Evolutionary conservation across 2,329 filamentous ascomycete genomes (phyloP), one percentile per base, ranked within the genome.

Genomic region (Diaporthe sp.): DNA sequence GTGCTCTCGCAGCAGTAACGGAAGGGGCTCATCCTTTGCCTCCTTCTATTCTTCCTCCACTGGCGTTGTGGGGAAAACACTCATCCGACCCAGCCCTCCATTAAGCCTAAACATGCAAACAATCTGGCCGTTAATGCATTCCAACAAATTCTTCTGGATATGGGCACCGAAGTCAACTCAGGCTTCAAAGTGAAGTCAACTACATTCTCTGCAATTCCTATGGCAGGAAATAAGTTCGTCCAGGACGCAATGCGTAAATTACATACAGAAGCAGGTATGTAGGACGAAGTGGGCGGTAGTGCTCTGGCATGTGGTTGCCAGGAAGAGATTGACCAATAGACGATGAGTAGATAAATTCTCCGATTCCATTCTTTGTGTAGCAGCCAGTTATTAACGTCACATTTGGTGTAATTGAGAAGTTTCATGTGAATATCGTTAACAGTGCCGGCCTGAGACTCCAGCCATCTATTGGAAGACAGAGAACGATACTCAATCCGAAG

Each of bases 31-130:
- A 22, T 68, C 46, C 46, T 25, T 28, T 28, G 12, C 7, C 28
- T 37, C 7, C 25, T n/a, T 12, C n/a, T 9, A 44, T 28, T 51
- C 28, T 25, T 68, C 44, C 44, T 68, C 62, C 44, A 68, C 46
- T 53, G 46, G 10, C 13, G n/a, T 42, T 53, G 31, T 70, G 65
- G 65, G 13, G 15, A 42, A 42, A 70, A 70, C 4, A 15, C 31
- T 70, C 46, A 55, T 28, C 65, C 49, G 49, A 70, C n/a, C 46
- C n/a, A 34, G 15, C 13, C 10, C 22, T 28, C 31, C 46, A 70
- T 70, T 70, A 55, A 70, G 65, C 65, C 65, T 70, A 70, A 70
- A 55, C 5, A 55, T 28, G 65, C 34, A 22, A 39, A 39, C 49
- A 53, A 39, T 70, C 49, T 70, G 65, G 34, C 49, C 49, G n/a